Evolutionary conservation across 805 yeast species (phyloP).

Genomic region (Monosporozyma unispora): DNA sequence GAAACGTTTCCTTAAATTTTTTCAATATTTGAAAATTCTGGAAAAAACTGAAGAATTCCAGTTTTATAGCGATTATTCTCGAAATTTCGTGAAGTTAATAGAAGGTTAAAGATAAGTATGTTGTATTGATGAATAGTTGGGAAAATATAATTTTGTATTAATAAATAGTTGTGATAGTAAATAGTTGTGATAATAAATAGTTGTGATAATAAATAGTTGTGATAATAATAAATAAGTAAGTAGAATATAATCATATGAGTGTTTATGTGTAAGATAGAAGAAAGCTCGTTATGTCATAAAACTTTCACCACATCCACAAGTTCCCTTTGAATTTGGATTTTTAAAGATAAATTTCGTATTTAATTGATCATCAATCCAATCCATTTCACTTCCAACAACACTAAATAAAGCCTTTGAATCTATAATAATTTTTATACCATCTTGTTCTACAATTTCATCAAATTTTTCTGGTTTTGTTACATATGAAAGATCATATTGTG

Average conservation of each 20-base stretch:
- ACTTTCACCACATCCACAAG: constrained; percentile 98
- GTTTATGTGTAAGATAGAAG: not conserved
- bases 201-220: constrained; percentile 2
- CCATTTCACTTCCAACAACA: constrained; percentile 97
- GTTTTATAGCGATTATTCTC: not conserved
- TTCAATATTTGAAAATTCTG: not conserved
- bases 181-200: not conserved
- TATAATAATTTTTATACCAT: constrained; percentile 83
- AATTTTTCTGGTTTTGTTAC: constrained; percentile 88
- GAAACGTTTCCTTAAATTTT: not conserved
- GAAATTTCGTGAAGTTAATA: not conserved
- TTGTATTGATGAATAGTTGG: not conserved
- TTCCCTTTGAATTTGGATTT: constrained; percentile 95
- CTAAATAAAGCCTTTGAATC: constrained; percentile 95
- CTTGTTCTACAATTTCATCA: constrained; percentile 88
- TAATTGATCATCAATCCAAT: constrained; percentile 91
- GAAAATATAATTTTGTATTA: no score
- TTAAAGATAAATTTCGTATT: constrained; percentile 83
- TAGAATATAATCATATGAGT: not conserved
- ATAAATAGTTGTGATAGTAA: not conserved
- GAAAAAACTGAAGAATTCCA: not conserved
- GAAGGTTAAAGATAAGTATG: not conserved
- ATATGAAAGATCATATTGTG: constrained; percentile 84
- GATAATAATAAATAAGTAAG: not conserved
- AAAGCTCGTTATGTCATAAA: constrained; percentile 82